Evolutionary conservation across 352 stramenopile genomes (phyloP), one percentile per base, ranked within the genome.

Genomic region (Pythium aphanidermatum): DNA sequence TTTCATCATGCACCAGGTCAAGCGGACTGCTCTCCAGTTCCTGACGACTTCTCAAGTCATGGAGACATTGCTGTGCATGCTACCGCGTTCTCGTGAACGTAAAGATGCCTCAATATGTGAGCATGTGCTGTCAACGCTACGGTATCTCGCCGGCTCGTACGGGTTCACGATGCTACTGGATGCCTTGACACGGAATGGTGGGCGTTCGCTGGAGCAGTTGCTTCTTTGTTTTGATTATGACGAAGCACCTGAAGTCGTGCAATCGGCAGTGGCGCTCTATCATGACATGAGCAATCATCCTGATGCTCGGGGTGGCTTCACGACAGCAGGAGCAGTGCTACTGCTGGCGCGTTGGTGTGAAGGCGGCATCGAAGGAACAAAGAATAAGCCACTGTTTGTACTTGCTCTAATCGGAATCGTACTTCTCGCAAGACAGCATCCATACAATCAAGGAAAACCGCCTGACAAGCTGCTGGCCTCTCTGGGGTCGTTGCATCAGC

Each of bases 301-400:
- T 5, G 71, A 92, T 28, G 79, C 68, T 0, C 68, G 79, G 14
- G 58, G 70, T 9, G 76, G 68, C 3, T 64, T 92, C 26, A 86
- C 74, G 12, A 81, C 70, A 3, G 79, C 72, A 10, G 79, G 79
- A 7, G 72, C 76, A 11, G 52, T 77, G 5, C 50, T 66, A 8
- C 50, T 77, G 13, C 60, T 89, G 16, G 32, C 82, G 21, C 39
- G 58, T 12, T 82, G 67, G 67, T 82, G 66, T 29, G 32, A 42
- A 47, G 46, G 38, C 19, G 32, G 45, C 7, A 46, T 83, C 40
- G 38, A 70, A 45, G 34, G 45, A 43, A 32, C 55, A 2, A 39
- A 70, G 46, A 55, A 58, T 1, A 42, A 38, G 6, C 28, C 41
- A n/a, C 40, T 55, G 7, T 78, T 77, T 23, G 47, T 80, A 1